phyloP scores from a whole-genome alignment of 805 yeast genomes.

The Maudiozyma serrabonitensis region DNA sequence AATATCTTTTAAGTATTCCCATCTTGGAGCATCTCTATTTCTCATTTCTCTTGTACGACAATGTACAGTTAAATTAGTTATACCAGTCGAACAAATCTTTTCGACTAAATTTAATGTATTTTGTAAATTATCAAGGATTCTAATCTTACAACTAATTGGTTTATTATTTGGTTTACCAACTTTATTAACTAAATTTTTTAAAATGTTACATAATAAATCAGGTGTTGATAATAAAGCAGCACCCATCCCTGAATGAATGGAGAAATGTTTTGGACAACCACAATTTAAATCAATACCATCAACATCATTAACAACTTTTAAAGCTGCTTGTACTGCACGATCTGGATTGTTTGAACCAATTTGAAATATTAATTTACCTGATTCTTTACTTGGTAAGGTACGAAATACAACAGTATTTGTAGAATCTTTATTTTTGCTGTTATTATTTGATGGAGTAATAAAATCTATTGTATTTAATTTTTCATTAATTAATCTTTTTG shows the following conservation, averaged over 20 bases:
- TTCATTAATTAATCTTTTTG: constrained; percentile 54
- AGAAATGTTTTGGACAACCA: constrained; percentile 96
- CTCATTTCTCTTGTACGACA: constrained; percentile 88
- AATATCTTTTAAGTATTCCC: constrained; percentile 57
- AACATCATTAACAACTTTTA: constrained; percentile 72
- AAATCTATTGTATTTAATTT: constrained; percentile 54
- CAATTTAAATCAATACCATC: constrained; percentile 90
- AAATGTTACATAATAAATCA: constrained; percentile 60
- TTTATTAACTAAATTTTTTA: constrained; percentile 57
- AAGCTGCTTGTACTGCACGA: constrained; percentile 82
- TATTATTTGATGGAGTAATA: constrained; percentile 26
- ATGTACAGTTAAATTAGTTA: constrained; percentile 77
- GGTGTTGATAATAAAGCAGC: constrained; percentile 84
- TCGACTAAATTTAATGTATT: constrained; percentile 52
- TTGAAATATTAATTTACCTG: constrained; percentile 70
- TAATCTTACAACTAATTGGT: constrained; percentile 84
- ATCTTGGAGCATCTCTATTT: constrained; percentile 70
- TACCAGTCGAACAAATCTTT: constrained; percentile 64
- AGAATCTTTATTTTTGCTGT: not conserved
- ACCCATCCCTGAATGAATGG: constrained; percentile 95
- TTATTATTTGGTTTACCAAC: constrained; percentile 71
- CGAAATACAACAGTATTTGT: constrained; percentile 49
- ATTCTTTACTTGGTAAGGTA: constrained; percentile 55
- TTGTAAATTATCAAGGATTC: constrained; percentile 58
- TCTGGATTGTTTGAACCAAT: constrained; percentile 81